Percentiles rank a stretch among this genome's conserved stretches.
phyloP scores from a whole-genome alignment of 2,329 filamentous ascomycete genomes.

The Claviceps capensis region DNA sequence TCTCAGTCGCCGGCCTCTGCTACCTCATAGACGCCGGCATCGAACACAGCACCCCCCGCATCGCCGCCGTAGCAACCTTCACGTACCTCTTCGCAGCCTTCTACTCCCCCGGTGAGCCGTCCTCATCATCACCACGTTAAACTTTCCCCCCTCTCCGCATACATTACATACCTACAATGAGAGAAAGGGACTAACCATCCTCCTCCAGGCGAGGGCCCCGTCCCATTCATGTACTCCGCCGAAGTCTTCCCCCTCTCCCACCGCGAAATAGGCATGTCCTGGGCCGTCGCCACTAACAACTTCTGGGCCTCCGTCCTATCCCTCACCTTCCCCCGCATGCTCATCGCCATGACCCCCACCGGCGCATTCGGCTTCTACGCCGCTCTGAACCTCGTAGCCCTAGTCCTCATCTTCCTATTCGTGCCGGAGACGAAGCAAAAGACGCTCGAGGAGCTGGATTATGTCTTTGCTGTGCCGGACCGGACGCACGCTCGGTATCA shows the following conservation, averaged over 20 bases:
- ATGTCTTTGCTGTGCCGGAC: conserved; percentile 30
- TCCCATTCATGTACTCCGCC: conserved; percentile 25
- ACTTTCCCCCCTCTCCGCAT: neutral
- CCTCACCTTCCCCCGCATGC: conserved; percentile 20
- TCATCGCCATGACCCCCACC: conserved; percentile 17
- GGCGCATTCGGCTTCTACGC: conserved; percentile 31
- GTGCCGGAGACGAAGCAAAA: conserved; percentile 37
- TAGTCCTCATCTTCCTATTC: conserved; percentile 33
- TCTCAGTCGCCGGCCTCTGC: conserved; percentile 15
- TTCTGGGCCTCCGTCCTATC: conserved; percentile 10
- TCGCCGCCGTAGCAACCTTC: conserved; percentile 21
- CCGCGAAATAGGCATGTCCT: conserved; percentile 25
- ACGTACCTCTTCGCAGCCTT: conserved; percentile 23
- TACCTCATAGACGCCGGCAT: conserved; percentile 12
- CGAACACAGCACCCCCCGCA: conserved; percentile 8
- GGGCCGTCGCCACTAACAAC: conserved; percentile 24
- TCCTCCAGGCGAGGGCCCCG: conserved; percentile 18
- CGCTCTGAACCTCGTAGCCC: conserved; percentile 30
- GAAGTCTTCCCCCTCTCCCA: conserved; percentile 25
- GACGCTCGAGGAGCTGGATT: conserved; percentile 36
- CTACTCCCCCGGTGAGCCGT: conserved; percentile 15
- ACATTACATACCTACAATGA: neutral
- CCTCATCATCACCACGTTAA: no score
- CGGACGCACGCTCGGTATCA: conserved; percentile 28
- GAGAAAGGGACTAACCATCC: neutral